phyloP scores from a whole-genome alignment of 2,329 filamentous ascomycete species.

The Xylaria sp. region DNA sequence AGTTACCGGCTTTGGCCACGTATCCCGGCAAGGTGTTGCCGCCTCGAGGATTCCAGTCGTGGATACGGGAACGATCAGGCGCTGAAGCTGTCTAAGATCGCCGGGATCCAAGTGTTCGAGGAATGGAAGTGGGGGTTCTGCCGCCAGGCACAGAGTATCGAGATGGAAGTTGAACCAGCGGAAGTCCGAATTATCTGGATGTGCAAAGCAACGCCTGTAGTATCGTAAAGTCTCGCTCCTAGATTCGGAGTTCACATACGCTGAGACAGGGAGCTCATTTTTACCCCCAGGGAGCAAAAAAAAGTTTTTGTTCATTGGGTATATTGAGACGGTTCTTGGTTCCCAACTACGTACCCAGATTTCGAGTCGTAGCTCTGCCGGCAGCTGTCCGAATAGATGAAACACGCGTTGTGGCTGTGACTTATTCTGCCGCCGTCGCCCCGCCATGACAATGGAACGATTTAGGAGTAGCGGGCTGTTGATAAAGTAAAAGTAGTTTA shows the following conservation, averaged over 20 bases:
- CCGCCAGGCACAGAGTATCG: neutral
- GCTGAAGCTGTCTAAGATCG: neutral
- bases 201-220: conserved; percentile 8
- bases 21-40: neutral
- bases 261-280: neutral
- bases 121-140: accelerated
- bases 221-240: conserved; percentile 10
- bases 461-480: too few relatives aligned
- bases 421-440: too few relatives aligned
- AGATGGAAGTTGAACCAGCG: conserved; percentile 15
- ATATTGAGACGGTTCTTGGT: neutral
- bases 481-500: too few relatives aligned
- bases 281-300: neutral
- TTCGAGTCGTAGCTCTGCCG: conserved; percentile 5
- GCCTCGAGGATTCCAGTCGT: neutral
- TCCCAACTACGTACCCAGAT: conserved; percentile 1
- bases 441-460: too few relatives aligned
- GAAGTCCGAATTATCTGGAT: neutral
- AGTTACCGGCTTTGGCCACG: conserved; percentile 4
- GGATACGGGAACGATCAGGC: neutral
- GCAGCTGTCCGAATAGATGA: conserved; percentile 7
- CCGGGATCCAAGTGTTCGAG: neutral
- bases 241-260: conserved; percentile 13
- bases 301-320: neutral
- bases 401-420: neutral